phyloP scores from a whole-genome alignment of 371 early-diverging fungal species.

The Caulochytrium protostelioides region DNA sequence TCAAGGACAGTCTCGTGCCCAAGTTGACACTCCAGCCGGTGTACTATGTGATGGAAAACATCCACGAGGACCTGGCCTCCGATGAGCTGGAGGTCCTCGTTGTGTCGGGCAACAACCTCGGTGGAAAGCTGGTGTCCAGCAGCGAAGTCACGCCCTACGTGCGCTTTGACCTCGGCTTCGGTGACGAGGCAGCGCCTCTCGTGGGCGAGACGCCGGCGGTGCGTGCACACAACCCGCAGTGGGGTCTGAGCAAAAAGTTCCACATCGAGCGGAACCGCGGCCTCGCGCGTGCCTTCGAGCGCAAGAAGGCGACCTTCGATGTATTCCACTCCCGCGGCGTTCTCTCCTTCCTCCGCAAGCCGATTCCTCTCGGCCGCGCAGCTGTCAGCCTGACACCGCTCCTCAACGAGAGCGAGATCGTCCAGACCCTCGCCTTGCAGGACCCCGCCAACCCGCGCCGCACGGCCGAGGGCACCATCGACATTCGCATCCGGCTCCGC shows the following conservation, averaged over 20 bases:
- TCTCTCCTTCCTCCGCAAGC: slow-evolving; percentile 4
- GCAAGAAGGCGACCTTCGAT: slow-evolving; percentile 42
- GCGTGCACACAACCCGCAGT: too few species aligned
- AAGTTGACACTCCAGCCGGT: slow-evolving; percentile 36
- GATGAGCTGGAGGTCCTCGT: slow-evolving; percentile 45
- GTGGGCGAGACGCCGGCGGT: slow-evolving; percentile 43
- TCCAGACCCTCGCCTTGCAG: slow-evolving; percentile 2
- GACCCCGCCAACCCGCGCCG: slow-evolving; percentile 35
- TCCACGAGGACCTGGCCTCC: slow-evolving; percentile 28
- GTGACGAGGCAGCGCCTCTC: slow-evolving; percentile 24
- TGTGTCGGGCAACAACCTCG: slow-evolving; percentile 29
- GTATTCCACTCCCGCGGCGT: slow-evolving; percentile 34
- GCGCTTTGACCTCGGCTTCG: slow-evolving; percentile 37
- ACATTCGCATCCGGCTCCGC: slow-evolving; percentile 39
- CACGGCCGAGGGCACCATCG: slow-evolving; percentile 43
- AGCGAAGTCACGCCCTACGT: too few species aligned
- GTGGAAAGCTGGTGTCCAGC: slow-evolving; percentile 24
- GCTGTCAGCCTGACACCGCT: slow-evolving; percentile 32
- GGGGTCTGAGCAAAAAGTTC: too few species aligned
- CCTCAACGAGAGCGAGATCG: slow-evolving; percentile 35
- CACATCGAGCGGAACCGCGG: slow-evolving; percentile 37
- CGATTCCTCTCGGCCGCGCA: slow-evolving; percentile 36
- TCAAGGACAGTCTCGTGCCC: slow-evolving; percentile 12
- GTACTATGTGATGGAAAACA: slow-evolving; percentile 31
- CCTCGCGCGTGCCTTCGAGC: slow-evolving; percentile 40